Evolutionary conservation across 352 stramenopile genomes (phyloP).

Genomic region (Phytophthora sojae): DNA sequence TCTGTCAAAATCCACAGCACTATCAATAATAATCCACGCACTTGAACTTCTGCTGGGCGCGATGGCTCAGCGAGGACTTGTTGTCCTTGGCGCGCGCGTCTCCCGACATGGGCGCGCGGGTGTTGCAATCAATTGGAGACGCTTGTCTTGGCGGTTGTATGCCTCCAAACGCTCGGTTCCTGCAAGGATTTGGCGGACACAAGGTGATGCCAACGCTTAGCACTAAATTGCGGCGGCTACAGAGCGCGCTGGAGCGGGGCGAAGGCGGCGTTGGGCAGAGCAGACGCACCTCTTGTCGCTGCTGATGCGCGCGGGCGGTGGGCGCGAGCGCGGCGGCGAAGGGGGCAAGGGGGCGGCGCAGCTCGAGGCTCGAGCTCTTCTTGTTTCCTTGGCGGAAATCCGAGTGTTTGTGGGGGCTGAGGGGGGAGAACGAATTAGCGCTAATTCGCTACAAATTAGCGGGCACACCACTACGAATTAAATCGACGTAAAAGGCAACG

Average conservation of each 20-base stretch:
- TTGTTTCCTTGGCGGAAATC: slow-evolving; percentile 36
- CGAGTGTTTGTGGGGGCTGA: slow-evolving; percentile 6
- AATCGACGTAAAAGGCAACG: background rate
- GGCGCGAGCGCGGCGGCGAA: background rate
- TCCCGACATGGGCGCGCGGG: slow-evolving; percentile 58
- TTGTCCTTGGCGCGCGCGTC: slow-evolving; percentile 79
- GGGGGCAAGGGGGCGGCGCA: slow-evolving; percentile 12
- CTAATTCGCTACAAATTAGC: background rate
- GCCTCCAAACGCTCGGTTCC: slow-evolving; percentile 2
- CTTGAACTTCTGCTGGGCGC: slow-evolving; percentile 91
- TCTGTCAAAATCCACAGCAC: slow-evolving; percentile 4
- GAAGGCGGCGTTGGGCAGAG: background rate
- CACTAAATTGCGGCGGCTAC: slow-evolving; percentile 3
- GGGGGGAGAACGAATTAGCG: background rate
- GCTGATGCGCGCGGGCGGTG: background rate
- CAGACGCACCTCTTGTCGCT: slow-evolving; percentile 27
- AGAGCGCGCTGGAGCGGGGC: background rate
- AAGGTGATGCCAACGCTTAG: slow-evolving; percentile 16
- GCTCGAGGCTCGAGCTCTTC: slow-evolving; percentile 11
- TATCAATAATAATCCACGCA: slow-evolving; percentile 37
- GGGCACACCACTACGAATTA: background rate
- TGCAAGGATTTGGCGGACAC: slow-evolving; percentile 12
- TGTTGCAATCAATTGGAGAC: slow-evolving; percentile 20
- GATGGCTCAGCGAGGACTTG: slow-evolving; percentile 88
- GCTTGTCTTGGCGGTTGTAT: slow-evolving; percentile 11